Evolutionary conservation across 352 stramenopile genomes (phyloP).

Genomic region (Phytophthora tentaculata): DNA sequence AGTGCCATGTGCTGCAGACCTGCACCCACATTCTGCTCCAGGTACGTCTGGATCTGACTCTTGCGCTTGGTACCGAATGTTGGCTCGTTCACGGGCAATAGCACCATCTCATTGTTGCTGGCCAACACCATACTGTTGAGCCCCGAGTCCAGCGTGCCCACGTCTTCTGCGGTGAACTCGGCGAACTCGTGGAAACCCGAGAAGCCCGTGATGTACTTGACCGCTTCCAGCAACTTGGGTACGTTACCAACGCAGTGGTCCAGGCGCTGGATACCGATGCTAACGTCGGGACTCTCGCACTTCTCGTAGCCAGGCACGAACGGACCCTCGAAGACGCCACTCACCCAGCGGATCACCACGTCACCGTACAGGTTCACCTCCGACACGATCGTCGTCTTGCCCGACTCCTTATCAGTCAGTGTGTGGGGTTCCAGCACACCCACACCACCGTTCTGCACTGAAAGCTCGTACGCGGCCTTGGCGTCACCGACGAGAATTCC

Average conservation of each 20-base stretch:
- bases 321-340: conserved; percentile 71
- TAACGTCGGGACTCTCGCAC: conserved; percentile 55
- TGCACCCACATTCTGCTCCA: conserved; percentile 95
- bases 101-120: conserved; percentile 93
- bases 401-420: conserved; percentile 63
- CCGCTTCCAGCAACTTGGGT: conserved; percentile 85
- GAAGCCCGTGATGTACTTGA: conserved; percentile 84
- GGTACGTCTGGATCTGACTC: conserved; percentile 96
- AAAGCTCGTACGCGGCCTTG: conserved; percentile 76
- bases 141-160: conserved; percentile 94
- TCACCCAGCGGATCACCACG: conserved; percentile 89
- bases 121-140: conserved; percentile 96
- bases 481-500: conserved; percentile 86
- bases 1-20: conserved; percentile 97
- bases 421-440: conserved; percentile 62
- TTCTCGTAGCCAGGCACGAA: conserved; percentile 84
- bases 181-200: conserved; percentile 94
- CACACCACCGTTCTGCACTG: conserved; percentile 73
- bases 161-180: conserved; percentile 95
- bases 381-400: conserved; percentile 63
- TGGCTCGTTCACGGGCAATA: conserved; percentile 96
- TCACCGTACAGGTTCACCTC: conserved; percentile 91
- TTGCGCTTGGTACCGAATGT: conserved; percentile 93
- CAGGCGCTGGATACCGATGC: conserved; percentile 84
- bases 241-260: conserved; percentile 94